Percentiles rank a stretch among this genome's conserved stretches.
Evolutionary conservation across 352 stramenopile genomes (phyloP).

Genomic region (Phytophthora podocarpi): DNA sequence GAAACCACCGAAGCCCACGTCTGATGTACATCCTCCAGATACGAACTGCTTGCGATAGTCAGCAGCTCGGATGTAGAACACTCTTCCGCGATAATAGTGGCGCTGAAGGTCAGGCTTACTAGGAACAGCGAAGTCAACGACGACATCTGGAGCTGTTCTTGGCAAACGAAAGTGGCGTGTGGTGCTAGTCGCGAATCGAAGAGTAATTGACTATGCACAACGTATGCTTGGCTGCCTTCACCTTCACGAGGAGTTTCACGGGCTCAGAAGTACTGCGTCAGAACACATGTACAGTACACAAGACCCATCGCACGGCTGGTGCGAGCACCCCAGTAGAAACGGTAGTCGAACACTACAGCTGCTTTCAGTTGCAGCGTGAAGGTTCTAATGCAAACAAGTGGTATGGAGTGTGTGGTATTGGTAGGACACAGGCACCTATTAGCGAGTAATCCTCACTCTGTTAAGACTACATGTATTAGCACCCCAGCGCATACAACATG

Average conservation of each 20-base stretch:
- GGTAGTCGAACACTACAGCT: background rate
- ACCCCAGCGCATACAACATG: too few species aligned
- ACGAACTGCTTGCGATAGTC: slow-evolving; percentile 10
- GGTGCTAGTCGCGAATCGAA: background rate
- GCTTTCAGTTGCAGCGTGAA: background rate
- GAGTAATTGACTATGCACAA: too few species aligned
- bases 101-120: background rate
- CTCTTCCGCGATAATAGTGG: slow-evolving; percentile 1
- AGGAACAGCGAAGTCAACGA: background rate
- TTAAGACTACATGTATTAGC: too few species aligned
- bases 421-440: too few species aligned
- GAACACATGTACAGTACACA: background rate
- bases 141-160: slow-evolving; percentile 1
- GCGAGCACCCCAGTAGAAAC: slow-evolving; percentile 10
- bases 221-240: background rate
- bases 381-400: background rate
- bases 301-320: slow-evolving; percentile 17
- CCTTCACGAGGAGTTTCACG: too few species aligned
- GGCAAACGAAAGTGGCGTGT: background rate
- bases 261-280: too few species aligned
- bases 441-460: too few species aligned
- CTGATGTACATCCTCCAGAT: slow-evolving; percentile 22
- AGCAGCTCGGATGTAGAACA: slow-evolving; percentile 17
- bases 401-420: too few species aligned
- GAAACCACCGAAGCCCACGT: slow-evolving; percentile 20